These are phyloP conservation scores for Acarospora socialis DNA, from an alignment of 2,329 filamentous ascomycete genomes.

Conservation along the genomic window DNA sequence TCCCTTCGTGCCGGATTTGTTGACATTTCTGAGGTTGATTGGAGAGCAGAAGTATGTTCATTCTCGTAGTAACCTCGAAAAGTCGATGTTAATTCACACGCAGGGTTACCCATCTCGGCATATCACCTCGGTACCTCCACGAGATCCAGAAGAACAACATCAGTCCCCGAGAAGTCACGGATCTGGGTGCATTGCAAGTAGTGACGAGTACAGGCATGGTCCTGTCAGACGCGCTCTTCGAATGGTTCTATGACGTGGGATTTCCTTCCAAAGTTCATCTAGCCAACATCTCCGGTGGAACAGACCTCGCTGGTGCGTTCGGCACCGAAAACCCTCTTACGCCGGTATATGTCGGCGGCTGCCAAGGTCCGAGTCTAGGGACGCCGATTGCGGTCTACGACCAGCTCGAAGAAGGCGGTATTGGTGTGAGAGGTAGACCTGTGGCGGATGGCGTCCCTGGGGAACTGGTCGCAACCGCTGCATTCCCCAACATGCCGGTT, in stretches of 20 bases:
- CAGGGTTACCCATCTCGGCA: conserved; percentile 57
- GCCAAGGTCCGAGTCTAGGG: conserved; percentile 39
- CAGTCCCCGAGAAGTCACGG: conserved; percentile 44
- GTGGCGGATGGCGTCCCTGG: conserved; percentile 53
- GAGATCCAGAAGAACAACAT: conserved; percentile 54
- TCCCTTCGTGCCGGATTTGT: conserved; percentile 57
- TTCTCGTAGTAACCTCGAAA: neutral
- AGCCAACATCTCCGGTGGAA: conserved; percentile 62
- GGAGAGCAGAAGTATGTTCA: conserved; percentile 36
- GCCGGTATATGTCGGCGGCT: conserved; percentile 48
- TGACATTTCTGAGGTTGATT: conserved; percentile 47
- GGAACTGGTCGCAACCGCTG: conserved; percentile 54
- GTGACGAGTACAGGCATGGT: conserved; percentile 74
- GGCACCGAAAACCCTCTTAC: conserved; percentile 48
- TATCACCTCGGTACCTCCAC: conserved; percentile 61
- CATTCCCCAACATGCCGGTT: conserved; percentile 65
- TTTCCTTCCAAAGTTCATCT: conserved; percentile 57
- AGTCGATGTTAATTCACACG: conserved; percentile 2
- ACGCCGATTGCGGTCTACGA: conserved; percentile 49
- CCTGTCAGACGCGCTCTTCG: conserved; percentile 58
- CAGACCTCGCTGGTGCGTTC: conserved; percentile 45
- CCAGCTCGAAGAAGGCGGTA: conserved; percentile 33
- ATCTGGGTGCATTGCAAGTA: conserved; percentile 45
- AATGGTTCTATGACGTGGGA: conserved; percentile 63
- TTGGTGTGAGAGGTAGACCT: conserved; percentile 32